Conservation (phyloP, 331 rosid genomes). For the Erythrophleum ivorense region DNA sequence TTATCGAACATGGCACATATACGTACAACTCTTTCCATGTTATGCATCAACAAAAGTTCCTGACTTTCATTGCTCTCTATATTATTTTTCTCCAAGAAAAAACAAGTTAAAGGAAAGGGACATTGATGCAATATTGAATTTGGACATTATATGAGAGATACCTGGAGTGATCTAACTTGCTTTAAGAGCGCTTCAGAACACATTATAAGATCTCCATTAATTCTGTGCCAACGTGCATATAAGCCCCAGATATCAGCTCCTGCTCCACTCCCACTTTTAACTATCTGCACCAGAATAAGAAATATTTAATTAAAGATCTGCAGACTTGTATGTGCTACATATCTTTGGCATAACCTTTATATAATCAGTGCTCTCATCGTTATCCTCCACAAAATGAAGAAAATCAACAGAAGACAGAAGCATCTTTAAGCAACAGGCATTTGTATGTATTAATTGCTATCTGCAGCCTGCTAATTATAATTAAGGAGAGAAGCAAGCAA, state of each 20-base stretch:
- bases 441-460: neutral
- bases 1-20: neutral
- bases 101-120: neutral
- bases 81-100: slow-evolving; percentile 1
- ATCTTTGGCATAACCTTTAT: slow-evolving; percentile 12
- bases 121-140: slow-evolving; percentile 4
- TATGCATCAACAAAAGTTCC: neutral
- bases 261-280: slow-evolving; percentile 67
- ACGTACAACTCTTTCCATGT: neutral
- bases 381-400: neutral
- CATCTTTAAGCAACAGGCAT: slow-evolving; percentile 1
- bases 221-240: slow-evolving; percentile 92
- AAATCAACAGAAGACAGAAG: slow-evolving; percentile 4
- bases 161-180: slow-evolving; percentile 99
- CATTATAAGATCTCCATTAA: slow-evolving; percentile 85
- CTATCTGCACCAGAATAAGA: slow-evolving; percentile 61
- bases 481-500: slow-evolving; percentile 7
- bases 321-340: slow-evolving; percentile 23
- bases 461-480: slow-evolving; percentile 1
- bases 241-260: slow-evolving; percentile 87
- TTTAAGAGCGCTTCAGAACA: slow-evolving; percentile 92
- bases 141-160: slow-evolving; percentile 42
- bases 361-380: neutral
- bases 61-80: neutral
- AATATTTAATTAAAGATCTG: slow-evolving; percentile 20